phyloP scores from a whole-genome alignment of 2,329 filamentous ascomycete species.

The Alternaria sp. region DNA sequence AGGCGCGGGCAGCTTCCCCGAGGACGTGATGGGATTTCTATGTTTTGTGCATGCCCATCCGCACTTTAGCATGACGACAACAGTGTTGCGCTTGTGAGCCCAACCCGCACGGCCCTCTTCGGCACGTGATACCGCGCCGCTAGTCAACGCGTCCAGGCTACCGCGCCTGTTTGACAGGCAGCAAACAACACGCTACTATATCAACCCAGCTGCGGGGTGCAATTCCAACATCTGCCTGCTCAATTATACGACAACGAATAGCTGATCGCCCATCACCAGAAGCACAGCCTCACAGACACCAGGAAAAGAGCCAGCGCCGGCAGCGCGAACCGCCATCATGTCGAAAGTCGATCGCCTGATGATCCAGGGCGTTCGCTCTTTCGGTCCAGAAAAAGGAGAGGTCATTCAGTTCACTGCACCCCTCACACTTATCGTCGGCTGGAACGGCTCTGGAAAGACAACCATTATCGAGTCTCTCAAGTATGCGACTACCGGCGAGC shows the following conservation, averaged over 20 bases:
- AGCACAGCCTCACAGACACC: neutral
- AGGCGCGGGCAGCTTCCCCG: slow-evolving; percentile 12
- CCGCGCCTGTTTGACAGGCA: neutral
- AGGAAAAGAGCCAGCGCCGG: neutral
- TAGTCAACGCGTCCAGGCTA: neutral
- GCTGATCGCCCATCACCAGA: neutral
- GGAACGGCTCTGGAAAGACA: slow-evolving; percentile 97
- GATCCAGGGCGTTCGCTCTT: slow-evolving; percentile 84
- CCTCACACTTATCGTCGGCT: slow-evolving; percentile 93
- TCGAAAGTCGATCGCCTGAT: slow-evolving; percentile 86
- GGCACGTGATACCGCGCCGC: slow-evolving; percentile 10
- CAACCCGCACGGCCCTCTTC: neutral
- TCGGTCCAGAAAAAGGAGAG: slow-evolving; percentile 76
- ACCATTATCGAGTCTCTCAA: slow-evolving; percentile 99
- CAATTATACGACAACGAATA: neutral
- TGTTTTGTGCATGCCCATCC: slow-evolving; percentile 1
- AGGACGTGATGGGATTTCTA: slow-evolving; percentile 11
- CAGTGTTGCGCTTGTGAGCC: slow-evolving; percentile 6
- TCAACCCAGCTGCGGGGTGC: neutral
- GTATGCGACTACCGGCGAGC: slow-evolving; percentile 93
- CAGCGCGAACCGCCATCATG: slow-evolving; percentile 11
- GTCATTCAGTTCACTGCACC: slow-evolving; percentile 88
- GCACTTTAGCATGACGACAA: slow-evolving; percentile 10
- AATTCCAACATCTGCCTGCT: neutral
- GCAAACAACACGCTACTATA: neutral